These are phyloP conservation scores for Pichia kudriavzevii DNA, from an alignment of 1,139 yeast genomes.

Conservation along the genomic window DNA sequence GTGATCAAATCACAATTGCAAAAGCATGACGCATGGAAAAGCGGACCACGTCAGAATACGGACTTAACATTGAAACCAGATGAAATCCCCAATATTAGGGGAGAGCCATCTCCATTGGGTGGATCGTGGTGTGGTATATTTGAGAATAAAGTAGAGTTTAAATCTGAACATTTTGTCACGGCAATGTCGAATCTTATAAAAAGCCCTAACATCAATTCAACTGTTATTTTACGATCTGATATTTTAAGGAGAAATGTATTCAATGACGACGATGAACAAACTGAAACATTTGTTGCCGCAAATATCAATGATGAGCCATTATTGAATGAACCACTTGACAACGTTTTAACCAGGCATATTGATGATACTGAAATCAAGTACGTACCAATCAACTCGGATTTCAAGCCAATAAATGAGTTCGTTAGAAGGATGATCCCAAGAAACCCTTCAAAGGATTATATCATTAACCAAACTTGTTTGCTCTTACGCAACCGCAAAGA, in stretches of 20 bases:
- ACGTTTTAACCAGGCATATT: conserved; percentile 40
- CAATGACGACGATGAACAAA: conserved; percentile 16
- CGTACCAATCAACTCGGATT: conserved; percentile 35
- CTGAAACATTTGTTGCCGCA: conserved; percentile 24
- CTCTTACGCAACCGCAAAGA: conserved; percentile 33
- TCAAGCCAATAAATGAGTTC: conserved; percentile 41
- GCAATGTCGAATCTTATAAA: conserved; percentile 78
- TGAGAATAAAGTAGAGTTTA: conserved; percentile 38
- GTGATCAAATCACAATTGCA: conserved; percentile 8
- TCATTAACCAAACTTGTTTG: conserved; percentile 79
- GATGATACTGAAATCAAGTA: conserved; percentile 48
- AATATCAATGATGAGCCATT: conserved; percentile 26
- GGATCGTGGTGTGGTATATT: conserved; percentile 58
- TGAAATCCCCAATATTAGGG: conserved; percentile 30
- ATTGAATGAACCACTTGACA: conserved; percentile 25
- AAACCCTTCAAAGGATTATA: conserved; percentile 77
- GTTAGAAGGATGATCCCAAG: conserved; percentile 82
- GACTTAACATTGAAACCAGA: conserved; percentile 21
- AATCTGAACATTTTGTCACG: conserved; percentile 49
- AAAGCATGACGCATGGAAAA: conserved; percentile 18
- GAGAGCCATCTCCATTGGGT: conserved; percentile 47
- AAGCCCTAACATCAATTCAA: conserved; percentile 88
- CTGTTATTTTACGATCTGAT: conserved; percentile 86
- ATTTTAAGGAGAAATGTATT: conserved; percentile 48
- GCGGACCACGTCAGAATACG: conserved; percentile 21